Evolutionary conservation across 768 basidiomycete species (phyloP), one percentile per base, ranked within the genome.

Genomic region (Gelatoporia subvermispora): DNA sequence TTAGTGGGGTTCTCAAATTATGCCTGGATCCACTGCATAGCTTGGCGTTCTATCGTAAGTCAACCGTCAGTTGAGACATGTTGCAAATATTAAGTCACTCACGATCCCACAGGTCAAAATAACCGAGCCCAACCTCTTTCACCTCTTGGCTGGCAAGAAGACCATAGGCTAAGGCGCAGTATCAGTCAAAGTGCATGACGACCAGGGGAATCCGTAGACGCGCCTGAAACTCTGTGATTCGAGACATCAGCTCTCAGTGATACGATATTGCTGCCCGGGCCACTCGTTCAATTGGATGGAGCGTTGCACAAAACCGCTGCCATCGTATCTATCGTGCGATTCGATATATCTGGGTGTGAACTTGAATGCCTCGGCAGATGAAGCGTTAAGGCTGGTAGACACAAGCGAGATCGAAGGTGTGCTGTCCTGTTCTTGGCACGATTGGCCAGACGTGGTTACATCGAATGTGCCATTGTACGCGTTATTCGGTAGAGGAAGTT

Each of bases 281-380:
- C n/a, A n/a, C 35, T 65, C 53, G 1, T 65, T 66, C 10, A 79
- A 51, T 1, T 62, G 57, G 11, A 75, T 65, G 0, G 78, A 79
- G 15, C 72, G 67, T 11, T 60, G 48, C 4, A 81, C 76, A 39
- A 78, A 65, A 3, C 51, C 50, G 0, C 54, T 60, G 9, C 76
- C 76, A 55, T 76, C 72, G 46, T 74, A 70, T 48, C 71, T 73
- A 37, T 16, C 13, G n/a, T n/a, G n/a, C n/a, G n/a, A n/a, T n/a
- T n/a, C n/a, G n/a, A n/a, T n/a, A n/a, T n/a, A n/a, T n/a, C n/a
- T n/a, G n/a, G n/a, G n/a, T 7, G n/a, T 9, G 24, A 31, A 13
- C 28, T 31, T 31, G 28, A 31, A 31, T 43, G 34, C 16, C 36
- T 35, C 5, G 40, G 13, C 8, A 53, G 40, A n/a, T 31, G 38